Conservation (phyloP, 2,329 filamentous ascomycete species). For the Didymella segeticola region DNA sequence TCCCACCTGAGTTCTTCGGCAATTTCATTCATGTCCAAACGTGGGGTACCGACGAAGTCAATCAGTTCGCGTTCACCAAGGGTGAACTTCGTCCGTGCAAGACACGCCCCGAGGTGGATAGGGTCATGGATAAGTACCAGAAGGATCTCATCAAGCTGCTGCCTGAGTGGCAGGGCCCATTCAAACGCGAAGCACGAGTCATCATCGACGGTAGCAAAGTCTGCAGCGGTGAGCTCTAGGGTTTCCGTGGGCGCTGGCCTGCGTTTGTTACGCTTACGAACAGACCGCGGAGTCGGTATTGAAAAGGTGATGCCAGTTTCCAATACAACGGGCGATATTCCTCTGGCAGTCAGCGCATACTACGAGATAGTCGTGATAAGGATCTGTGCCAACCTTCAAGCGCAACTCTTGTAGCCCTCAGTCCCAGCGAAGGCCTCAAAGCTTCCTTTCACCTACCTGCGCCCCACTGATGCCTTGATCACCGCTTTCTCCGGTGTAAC, state of each 20-base stretch:
- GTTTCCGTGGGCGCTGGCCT: background rate
- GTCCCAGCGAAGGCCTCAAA: background rate
- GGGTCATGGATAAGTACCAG: background rate
- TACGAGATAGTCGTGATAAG: too few species aligned
- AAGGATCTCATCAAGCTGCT: background rate
- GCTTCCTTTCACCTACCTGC: slow-evolving; percentile 4
- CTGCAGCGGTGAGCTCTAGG: background rate
- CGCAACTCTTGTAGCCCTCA: too few species aligned
- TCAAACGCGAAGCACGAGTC: background rate
- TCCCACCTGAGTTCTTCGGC: background rate
- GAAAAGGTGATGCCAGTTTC: too few species aligned
- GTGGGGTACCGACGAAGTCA: background rate
- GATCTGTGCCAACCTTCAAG: too few species aligned
- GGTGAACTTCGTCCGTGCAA: slow-evolving; percentile 1
- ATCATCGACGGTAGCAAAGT: background rate
- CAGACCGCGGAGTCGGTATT: too few species aligned
- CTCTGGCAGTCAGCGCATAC: too few species aligned
- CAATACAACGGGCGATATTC: too few species aligned
- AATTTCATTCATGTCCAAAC: slow-evolving; percentile 2
- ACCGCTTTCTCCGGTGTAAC: too few species aligned
- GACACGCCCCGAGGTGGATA: background rate
- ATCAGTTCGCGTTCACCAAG: background rate
- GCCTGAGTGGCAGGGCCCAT: background rate
- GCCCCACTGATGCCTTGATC: background rate
- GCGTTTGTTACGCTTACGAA: background rate